A percentile compares a stretch with the other conserved stretches of the same genome.
Conservation (phyloP, 495 filamentous ascomycete genomes). For the Xanthoparmelia taractica region DNA sequence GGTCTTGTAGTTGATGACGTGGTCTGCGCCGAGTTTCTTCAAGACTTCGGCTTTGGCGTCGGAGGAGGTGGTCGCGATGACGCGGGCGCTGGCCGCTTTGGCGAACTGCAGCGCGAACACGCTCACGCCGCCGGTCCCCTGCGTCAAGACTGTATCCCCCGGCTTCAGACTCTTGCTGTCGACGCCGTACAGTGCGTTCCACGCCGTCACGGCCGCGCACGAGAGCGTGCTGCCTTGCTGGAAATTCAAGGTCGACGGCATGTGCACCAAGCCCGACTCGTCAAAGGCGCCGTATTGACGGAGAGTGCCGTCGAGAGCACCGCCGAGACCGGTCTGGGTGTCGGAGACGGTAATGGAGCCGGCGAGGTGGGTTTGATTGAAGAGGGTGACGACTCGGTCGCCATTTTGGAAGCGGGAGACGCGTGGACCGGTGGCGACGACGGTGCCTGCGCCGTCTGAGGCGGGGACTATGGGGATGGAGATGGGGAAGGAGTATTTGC, state of each 20-base stretch:
- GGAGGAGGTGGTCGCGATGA: conserved; percentile 74
- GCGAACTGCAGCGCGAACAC: conserved; percentile 71
- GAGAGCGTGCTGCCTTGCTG: conserved; percentile 59
- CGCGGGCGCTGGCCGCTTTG: conserved; percentile 70
- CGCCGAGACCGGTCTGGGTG: conserved; percentile 56
- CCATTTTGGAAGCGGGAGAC: conserved; percentile 63
- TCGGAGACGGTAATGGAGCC: conserved; percentile 44
- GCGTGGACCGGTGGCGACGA: conserved; percentile 59
- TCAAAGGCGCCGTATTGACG: conserved; percentile 64
- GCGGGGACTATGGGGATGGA: conserved; percentile 56
- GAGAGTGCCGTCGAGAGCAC: conserved; percentile 60
- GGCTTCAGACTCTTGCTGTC: conserved; percentile 49
- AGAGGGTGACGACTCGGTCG: conserved; percentile 65
- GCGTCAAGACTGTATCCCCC: conserved; percentile 64
- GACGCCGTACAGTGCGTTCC: conserved; percentile 76
- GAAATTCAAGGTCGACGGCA: conserved; percentile 54
- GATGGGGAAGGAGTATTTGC: conserved; percentile 59
- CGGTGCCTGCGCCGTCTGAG: conserved; percentile 73
- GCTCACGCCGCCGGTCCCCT: conserved; percentile 77
- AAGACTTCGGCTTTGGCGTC: conserved; percentile 56
- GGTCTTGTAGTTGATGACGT: conserved; percentile 70
- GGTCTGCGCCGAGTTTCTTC: conserved; percentile 67
- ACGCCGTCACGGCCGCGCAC: conserved; percentile 71
- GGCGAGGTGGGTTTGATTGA: conserved; percentile 69
- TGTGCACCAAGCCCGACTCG: conserved; percentile 59